phyloP scores from a whole-genome alignment of 768 basidiomycete genomes.

The Dentipellis sp. region DNA sequence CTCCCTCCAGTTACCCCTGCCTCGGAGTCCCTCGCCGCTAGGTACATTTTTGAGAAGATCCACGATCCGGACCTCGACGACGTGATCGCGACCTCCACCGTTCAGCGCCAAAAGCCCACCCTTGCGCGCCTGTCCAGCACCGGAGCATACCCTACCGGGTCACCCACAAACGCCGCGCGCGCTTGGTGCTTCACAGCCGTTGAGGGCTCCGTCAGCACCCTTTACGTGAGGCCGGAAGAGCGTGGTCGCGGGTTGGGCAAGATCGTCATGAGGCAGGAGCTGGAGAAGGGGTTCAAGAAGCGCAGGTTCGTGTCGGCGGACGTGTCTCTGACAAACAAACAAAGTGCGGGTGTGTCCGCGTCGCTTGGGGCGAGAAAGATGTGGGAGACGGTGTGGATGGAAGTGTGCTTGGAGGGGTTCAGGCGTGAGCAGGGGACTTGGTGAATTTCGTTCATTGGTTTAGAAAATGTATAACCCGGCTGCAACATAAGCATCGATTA shows the following conservation, averaged over 20 bases:
- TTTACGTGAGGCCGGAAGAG: constrained; percentile 8
- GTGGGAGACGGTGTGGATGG: constrained; percentile 1
- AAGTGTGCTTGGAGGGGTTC: neutral
- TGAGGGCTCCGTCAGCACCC: constrained; percentile 2
- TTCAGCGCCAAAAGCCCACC: neutral
- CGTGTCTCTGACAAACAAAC: neutral
- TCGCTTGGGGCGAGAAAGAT: neutral
- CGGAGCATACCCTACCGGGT: constrained; percentile 1
- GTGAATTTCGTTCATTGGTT: too few species aligned
- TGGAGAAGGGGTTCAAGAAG: neutral
- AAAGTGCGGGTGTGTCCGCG: neutral
- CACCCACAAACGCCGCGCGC: neutral
- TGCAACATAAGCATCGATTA: too few species aligned
- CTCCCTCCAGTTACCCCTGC: neutral
- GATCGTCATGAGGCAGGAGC: constrained; percentile 3
- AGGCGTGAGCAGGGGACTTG: neutral
- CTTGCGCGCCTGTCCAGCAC: neutral
- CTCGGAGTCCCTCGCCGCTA: neutral
- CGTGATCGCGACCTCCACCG: neutral
- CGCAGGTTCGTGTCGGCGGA: neutral
- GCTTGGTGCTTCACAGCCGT: constrained; percentile 7
- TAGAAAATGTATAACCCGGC: too few species aligned
- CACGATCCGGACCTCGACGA: neutral
- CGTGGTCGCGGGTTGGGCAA: constrained; percentile 1
- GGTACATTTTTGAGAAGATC: neutral